phyloP scores from a whole-genome alignment of 208 protist species.

The Eutreptiella sp. region DNA sequence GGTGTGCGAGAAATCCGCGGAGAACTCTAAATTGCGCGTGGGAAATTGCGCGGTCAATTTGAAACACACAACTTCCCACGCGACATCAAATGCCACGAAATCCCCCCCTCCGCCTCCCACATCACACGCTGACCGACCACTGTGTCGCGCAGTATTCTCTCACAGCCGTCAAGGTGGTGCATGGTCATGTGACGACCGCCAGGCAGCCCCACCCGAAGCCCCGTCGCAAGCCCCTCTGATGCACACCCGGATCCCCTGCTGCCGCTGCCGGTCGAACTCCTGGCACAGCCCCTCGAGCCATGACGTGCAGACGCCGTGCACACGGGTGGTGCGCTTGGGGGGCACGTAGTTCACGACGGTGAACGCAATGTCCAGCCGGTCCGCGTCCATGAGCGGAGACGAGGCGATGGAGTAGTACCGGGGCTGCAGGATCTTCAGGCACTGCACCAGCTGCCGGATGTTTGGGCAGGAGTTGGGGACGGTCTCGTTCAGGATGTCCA shows the following conservation, averaged over 20 bases:
- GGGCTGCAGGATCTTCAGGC: constrained; percentile 54
- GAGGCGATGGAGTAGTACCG: constrained; percentile 84
- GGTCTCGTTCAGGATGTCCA: constrained; percentile 41
- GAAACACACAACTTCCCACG: no score
- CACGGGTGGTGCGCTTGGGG: constrained; percentile 14
- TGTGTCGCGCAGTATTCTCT: no score
- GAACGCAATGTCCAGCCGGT: constrained; percentile 61
- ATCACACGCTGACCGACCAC: no score
- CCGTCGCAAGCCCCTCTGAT: not conserved
- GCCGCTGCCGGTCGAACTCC: constrained; percentile 44
- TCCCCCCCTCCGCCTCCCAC: no score
- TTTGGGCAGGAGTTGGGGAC: constrained; percentile 29
- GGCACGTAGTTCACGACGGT: constrained; percentile 53
- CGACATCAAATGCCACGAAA: no score
- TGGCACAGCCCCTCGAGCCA: constrained; percentile 52
- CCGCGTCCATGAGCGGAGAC: constrained; percentile 39
- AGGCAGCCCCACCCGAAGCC: no score
- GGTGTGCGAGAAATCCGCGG: no score
- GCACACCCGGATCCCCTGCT: constrained; percentile 34
- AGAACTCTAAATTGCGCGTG: no score
- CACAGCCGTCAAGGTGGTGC: no score
- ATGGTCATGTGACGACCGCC: no score
- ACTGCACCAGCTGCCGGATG: constrained; percentile 55
- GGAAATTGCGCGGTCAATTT: no score
- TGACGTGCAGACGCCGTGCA: constrained; percentile 48